Base-by-base conservation (phyloP, 257 asterid genomes). In the Solanum habrochaites region DNA sequence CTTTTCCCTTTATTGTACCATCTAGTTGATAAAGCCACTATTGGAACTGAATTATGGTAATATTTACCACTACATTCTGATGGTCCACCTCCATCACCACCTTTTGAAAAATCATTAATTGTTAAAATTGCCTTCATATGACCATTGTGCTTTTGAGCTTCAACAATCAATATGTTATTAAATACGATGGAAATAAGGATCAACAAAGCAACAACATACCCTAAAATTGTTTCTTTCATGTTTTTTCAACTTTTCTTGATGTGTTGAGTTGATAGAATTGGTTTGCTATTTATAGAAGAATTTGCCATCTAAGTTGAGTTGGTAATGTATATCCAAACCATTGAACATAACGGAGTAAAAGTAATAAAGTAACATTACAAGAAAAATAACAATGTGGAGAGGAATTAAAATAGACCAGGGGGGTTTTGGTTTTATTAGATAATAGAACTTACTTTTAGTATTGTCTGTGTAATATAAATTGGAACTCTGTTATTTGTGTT, bases 1-100 rank as follows among this genome's bases (percentile, higher is more conserved):
- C 87, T 21, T 47, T 37, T 86, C 39, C 27, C 47, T 52, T 81
- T 81, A 35, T 31, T 35, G 77, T 83, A 90, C 90, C 92, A 90
- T 58, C 90, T 82, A 4, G 88, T 78, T n/a, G 91, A 90, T 60
- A 90, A 64, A 11, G 91, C 89, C n/a, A 88, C 89, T 8, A 90
- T 82, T 8, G 89, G 90, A 15, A 42, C 20, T 18, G 82, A 64
- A 39, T 90, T 83, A 15, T 87, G 87, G 67, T 86, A 90, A 87
- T 83, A 90, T 60, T 88, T 56, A 11, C 67, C 35, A 84, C 89
- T 90, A 39, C 89, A 90, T 60, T 86, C 85, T 12, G 90, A 75
- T 25, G 92, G 89, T 85, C 81, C 56, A 6, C 90, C 90, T 7
- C 89, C 89, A 29, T 58, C 71, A 11, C 89, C 91, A 11, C 88